Base-by-base conservation (phyloP, 106 monocot genomes). In the Dioscorea dumetorum region DNA sequence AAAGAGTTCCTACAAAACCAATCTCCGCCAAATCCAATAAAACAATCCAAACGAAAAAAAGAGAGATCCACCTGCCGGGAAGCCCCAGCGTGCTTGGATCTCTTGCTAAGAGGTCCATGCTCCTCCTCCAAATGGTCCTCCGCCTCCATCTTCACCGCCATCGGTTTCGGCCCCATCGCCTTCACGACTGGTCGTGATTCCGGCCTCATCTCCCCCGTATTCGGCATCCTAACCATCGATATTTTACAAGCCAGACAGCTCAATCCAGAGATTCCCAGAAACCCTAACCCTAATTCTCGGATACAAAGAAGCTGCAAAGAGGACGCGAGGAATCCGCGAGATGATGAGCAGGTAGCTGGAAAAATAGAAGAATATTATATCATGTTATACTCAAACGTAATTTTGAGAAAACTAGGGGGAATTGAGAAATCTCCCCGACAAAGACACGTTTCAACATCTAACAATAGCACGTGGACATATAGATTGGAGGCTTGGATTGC, bases 61-160 rank as follows among this genome's bases (percentile, higher is more conserved):
- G 22, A 67, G n/a, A 17, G 31, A 73, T 49, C 67, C 32, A 80
- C 83, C 84, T 84, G 76, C 21, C 73, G 70, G 9, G 50, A 63
- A 12, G 64, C 10, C 22, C 20, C 34, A 41, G 62, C 63, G 19
- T 33, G 33, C 70, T 68, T 79, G 63, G 67, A 72, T 70, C 77
- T 74, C 82, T 91, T 87, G 56, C 73, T 58, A 4, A 73, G 50
- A 22, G 91, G 75, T 6, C 91, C 87, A 67, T 78, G 78, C 75
- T 85, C 80, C 33, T 87, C 91, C 24, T 85, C 82, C 50, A 80
- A 67, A 9, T 74, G 48, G 57, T 91, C 87, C 63, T 85, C 87
- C 22, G 82, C 33, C 80, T 87, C 87, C 73, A 80, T 4, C 77
- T 91, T 85, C 69, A 87, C 91, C 72, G 67, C 22, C 58, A 60